phyloP scores from a whole-genome alignment of 2,329 filamentous ascomycete genomes.

The Trichophaea hybrida region DNA sequence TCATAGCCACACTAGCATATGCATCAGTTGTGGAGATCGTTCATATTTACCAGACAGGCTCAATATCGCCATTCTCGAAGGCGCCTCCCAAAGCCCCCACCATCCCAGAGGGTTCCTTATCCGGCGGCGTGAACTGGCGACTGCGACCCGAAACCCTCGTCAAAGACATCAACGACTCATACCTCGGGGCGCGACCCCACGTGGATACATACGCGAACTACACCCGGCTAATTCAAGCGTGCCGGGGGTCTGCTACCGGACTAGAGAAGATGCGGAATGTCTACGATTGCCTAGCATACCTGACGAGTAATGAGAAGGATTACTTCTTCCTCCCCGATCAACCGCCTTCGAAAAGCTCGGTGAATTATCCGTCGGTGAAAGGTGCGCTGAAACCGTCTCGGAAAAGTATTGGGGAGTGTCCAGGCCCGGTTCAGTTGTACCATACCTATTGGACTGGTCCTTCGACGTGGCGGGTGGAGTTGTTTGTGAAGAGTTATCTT shows the following conservation, averaged over 20 bases:
- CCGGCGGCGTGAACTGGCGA: constrained; percentile 37
- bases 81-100: neutral
- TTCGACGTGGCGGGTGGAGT: constrained; percentile 43
- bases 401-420: constrained; percentile 36
- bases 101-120: constrained; percentile 21
- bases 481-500: constrained; percentile 43
- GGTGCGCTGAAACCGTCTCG: constrained; percentile 30
- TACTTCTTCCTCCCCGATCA: constrained; percentile 38
- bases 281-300: constrained; percentile 39
- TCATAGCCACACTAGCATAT: constrained; percentile 34
- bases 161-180: constrained; percentile 37
- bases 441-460: constrained; percentile 45
- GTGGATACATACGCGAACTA: constrained; percentile 42
- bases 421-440: constrained; percentile 42
- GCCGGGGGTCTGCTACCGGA: constrained; percentile 39
- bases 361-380: constrained; percentile 30
- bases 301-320: constrained; percentile 37
- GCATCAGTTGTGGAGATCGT: constrained; percentile 33
- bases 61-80: constrained; percentile 31
- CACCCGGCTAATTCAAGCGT: constrained; percentile 39
- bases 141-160: constrained; percentile 40
- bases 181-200: constrained; percentile 38
- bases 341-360: constrained; percentile 30
- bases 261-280: constrained; percentile 43
- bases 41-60: constrained; percentile 34